Conservation (phyloP, 2,329 filamentous ascomycete species). For the Lasiodiplodia gonubiensis region DNA sequence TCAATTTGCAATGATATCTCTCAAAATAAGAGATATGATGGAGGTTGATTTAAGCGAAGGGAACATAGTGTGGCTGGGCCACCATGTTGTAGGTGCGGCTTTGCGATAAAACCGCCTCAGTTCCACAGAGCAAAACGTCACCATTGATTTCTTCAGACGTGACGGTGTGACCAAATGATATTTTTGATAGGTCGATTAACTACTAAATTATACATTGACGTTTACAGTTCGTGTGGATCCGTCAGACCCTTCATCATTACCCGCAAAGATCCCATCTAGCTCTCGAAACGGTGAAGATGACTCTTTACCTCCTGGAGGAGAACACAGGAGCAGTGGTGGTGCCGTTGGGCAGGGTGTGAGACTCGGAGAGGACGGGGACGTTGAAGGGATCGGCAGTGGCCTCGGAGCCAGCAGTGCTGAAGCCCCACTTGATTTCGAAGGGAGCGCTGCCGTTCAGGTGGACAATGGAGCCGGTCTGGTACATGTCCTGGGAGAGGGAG, state of each 20-base stretch:
- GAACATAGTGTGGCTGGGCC: too few species aligned
- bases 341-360: slow-evolving; percentile 10
- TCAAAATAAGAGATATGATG: too few species aligned
- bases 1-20: too few species aligned
- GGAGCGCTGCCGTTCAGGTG: slow-evolving; percentile 19
- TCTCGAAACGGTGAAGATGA: background rate
- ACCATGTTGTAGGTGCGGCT: too few species aligned
- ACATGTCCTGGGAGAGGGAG: slow-evolving; percentile 12
- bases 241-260: background rate
- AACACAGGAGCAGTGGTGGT: background rate
- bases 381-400: background rate
- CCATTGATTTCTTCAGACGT: background rate
- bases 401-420: background rate
- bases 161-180: background rate
- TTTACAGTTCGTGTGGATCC: background rate
- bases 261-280: background rate
- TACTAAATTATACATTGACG: slow-evolving; percentile 4
- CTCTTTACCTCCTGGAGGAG: slow-evolving; percentile 4
- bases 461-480: slow-evolving; percentile 5
- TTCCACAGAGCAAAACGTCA: background rate
- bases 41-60: too few species aligned
- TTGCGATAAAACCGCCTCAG: too few species aligned
- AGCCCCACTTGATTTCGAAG: background rate
- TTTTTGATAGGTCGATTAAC: background rate
- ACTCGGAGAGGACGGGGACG: background rate